phyloP scores from a whole-genome alignment of 495 filamentous ascomycete genomes.

The Aspergillus leporis region DNA sequence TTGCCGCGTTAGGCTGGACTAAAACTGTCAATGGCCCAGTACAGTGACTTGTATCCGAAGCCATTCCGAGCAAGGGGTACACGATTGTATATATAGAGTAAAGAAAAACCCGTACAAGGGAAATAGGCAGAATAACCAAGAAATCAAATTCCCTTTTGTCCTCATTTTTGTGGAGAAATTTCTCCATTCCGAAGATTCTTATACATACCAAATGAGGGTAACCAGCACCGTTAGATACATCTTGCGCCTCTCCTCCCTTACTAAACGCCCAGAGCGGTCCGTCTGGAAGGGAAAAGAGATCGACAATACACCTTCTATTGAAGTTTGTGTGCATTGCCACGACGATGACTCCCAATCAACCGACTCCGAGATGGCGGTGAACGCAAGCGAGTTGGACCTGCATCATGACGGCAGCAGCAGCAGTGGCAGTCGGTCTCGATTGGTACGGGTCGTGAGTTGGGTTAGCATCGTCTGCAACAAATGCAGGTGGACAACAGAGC shows the following conservation, averaged over 20 bases:
- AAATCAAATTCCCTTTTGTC: background rate
- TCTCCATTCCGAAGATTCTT: background rate
- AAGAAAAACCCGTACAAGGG: background rate
- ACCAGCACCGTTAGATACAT: conserved; percentile 24
- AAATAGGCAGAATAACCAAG: background rate
- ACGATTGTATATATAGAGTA: background rate
- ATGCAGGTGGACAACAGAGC: conserved; percentile 38
- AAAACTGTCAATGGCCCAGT: background rate
- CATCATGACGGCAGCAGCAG: conserved; percentile 11
- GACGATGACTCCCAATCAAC: conserved; percentile 8
- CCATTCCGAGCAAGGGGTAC: background rate
- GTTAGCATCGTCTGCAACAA: conserved; percentile 33
- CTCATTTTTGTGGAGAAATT: background rate
- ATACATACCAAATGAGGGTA: conserved; percentile 14
- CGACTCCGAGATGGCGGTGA: conserved; percentile 20
- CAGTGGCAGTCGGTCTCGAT: conserved; percentile 11
- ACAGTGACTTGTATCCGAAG: conserved; percentile 2
- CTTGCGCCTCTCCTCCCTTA: conserved; percentile 21
- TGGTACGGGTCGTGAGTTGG: conserved; percentile 38
- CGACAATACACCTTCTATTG: conserved; percentile 1
- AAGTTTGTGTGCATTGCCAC: conserved; percentile 9
- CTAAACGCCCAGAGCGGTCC: conserved; percentile 14
- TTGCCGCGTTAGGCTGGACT: background rate
- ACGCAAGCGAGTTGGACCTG: conserved; percentile 12
- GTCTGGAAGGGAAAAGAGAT: conserved; percentile 16